A percentile compares a stretch with the other conserved stretches of the same genome.
Conservation (phyloP, 2,329 filamentous ascomycete genomes). For the Aspergillus ibericus region DNA sequence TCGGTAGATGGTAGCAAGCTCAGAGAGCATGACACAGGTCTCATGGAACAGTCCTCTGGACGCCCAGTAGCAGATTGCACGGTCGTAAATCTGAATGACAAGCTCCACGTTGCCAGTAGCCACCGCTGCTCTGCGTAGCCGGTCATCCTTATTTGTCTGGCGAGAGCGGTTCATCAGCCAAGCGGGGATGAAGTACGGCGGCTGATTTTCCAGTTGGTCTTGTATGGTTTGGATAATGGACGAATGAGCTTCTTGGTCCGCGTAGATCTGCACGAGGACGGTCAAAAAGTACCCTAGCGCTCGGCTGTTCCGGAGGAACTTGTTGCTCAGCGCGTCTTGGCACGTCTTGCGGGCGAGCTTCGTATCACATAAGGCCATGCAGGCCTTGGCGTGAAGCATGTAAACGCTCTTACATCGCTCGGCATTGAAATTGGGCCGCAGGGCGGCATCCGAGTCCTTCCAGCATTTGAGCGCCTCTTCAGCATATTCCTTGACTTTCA, state of each 20-base stretch:
- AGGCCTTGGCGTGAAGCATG: not conserved
- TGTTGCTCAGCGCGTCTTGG: not conserved
- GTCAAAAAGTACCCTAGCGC: not conserved
- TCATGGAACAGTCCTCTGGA: not conserved
- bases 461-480: not conserved
- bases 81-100: not conserved
- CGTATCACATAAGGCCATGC: not conserved
- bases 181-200: not conserved
- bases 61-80: not conserved
- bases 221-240: not conserved
- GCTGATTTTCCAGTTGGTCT: not conserved
- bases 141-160: not conserved
- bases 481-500: not conserved
- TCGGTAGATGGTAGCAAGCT: not conserved
- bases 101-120: not conserved
- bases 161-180: not conserved
- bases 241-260: not conserved
- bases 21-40: not conserved
- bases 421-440: not conserved
- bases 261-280: not conserved
- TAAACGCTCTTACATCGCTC: not conserved
- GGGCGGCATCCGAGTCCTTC: not conserved
- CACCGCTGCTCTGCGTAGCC: not conserved
- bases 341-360: not conserved
- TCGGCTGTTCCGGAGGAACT: not conserved